A percentile compares a stretch with the other conserved stretches of the same genome.
Evolutionary conservation across 1,284 basidiomycete species (phyloP).

Genomic region (Microbotryum intermedium): DNA sequence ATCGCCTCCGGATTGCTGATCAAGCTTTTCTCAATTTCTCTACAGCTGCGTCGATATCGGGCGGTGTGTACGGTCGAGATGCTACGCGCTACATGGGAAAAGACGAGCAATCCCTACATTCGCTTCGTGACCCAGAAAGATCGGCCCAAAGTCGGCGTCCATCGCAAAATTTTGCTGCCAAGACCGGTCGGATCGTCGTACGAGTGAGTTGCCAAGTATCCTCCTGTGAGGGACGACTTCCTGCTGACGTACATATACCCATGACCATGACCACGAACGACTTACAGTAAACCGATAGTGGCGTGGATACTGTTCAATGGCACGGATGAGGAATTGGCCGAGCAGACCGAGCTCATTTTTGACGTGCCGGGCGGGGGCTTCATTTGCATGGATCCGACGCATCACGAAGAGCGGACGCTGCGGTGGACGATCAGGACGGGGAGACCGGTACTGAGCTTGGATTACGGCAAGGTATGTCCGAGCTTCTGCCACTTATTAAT

Average conservation of each 20-base stretch:
- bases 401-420: slow-evolving; percentile 89
- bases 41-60: slow-evolving; percentile 74
- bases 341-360: slow-evolving; percentile 68
- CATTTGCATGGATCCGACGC: slow-evolving; percentile 86
- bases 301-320: slow-evolving; percentile 76
- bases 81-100: slow-evolving; percentile 92
- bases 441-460: slow-evolving; percentile 73
- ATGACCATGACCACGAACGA: slow-evolving; percentile 17
- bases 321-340: slow-evolving; percentile 56
- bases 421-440: slow-evolving; percentile 73
- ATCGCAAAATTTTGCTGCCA: slow-evolving; percentile 67
- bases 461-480: slow-evolving; percentile 85
- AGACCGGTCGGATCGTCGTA: slow-evolving; percentile 69
- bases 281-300: slow-evolving; percentile 60
- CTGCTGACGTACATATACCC: too few relatives aligned
- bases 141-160: slow-evolving; percentile 53
- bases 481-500: slow-evolving; percentile 35
- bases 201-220: slow-evolving; percentile 14
- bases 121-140: slow-evolving; percentile 56
- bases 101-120: slow-evolving; percentile 81
- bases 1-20: not conserved
- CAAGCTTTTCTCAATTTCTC: not conserved
- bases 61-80: slow-evolving; percentile 93
- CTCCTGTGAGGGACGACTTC: not conserved
- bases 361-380: slow-evolving; percentile 96